Percentiles rank a stretch among this genome's conserved stretches.
Conservation (phyloP, 2,329 filamentous ascomycete genomes). For the Aspergillus pseudoterreus region DNA sequence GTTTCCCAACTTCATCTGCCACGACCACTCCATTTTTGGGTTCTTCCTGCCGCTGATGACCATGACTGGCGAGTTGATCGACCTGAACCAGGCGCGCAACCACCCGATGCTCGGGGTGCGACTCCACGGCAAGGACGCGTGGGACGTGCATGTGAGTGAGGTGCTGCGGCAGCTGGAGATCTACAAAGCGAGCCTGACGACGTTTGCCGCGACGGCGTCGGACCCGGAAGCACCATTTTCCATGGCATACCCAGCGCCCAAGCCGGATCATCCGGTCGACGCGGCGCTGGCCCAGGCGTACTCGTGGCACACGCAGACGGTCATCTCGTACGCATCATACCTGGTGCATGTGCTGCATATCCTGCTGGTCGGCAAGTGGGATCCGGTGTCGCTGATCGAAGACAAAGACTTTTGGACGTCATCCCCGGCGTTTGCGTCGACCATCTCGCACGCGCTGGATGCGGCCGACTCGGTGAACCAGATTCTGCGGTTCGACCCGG, state of each 20-base stretch:
- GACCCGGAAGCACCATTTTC: slow-evolving; percentile 24
- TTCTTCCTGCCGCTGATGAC: slow-evolving; percentile 95
- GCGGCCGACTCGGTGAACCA: slow-evolving; percentile 83
- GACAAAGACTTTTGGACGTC: slow-evolving; percentile 94
- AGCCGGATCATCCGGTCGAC: slow-evolving; percentile 50
- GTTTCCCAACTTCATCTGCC: slow-evolving; percentile 80
- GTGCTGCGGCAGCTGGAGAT: slow-evolving; percentile 75
- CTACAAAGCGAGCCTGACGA: slow-evolving; percentile 71
- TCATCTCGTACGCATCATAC: slow-evolving; percentile 84
- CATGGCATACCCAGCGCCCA: slow-evolving; percentile 59
- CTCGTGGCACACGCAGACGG: slow-evolving; percentile 69
- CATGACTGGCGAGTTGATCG: slow-evolving; percentile 85
- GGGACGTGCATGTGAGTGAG: slow-evolving; percentile 74
- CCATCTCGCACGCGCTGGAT: slow-evolving; percentile 81
- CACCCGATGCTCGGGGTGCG: slow-evolving; percentile 77
- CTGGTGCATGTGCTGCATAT: slow-evolving; percentile 93
- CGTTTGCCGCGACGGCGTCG: slow-evolving; percentile 25
- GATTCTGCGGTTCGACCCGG: slow-evolving; percentile 85
- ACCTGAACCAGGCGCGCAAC: slow-evolving; percentile 83
- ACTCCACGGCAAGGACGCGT: slow-evolving; percentile 69
- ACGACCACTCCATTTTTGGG: slow-evolving; percentile 82
- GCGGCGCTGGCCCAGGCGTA: slow-evolving; percentile 29
- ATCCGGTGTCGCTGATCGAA: slow-evolving; percentile 87
- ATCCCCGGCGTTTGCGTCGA: slow-evolving; percentile 79
- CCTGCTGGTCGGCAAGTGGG: slow-evolving; percentile 90